Evolutionary conservation across 2,329 filamentous ascomycete genomes (phyloP), one percentile per base, ranked within the genome.

Genomic region (Cyphellophora attinorum): DNA sequence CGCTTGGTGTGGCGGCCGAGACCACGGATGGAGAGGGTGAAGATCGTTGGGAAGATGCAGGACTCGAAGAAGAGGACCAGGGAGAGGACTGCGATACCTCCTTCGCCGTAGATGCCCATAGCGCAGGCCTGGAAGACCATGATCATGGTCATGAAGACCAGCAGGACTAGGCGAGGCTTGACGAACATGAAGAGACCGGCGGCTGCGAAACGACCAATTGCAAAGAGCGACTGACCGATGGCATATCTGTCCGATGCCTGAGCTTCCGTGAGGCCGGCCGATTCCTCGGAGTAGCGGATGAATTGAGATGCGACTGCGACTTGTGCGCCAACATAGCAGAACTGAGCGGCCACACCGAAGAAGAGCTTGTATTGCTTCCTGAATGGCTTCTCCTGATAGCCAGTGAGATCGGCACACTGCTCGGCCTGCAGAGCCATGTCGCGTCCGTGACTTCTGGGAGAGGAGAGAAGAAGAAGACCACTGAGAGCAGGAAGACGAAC

Each of bases 21-120:
- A 2, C 81, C 81, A 14, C 84, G 74, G 39, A 93, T 77, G 3
- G 81, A 82, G 10, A 91, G 70, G 3, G 82, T 77, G 46, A 86
- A 85, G 40, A 91, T 78, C 2, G 88, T 76, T 0, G 86, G 85
- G 67, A 84, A 93, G 47, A 85, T 74, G 33, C 85, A 84, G 0
- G 79, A 82, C 55, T 89, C 84, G 51, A 83, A 85, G 57, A 93
- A 85, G 45, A 85, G 77, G 42, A 83, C 81, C 12, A 88, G 48
- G 19, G 79, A 66, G 2, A 82, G 61, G 46, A 84, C 78, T 13
- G 56, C 59, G 43, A 74, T 58, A 31, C 70, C 70, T 3, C 51
- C 59, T 45, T 72, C 61, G 16, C 60, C 60, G 12, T 54, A 52
- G 41, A 68, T 60, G 1, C 65, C 67, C 18, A 70, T 70, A 1